Conservation (phyloP, 345 rosid genomes). For the Hibiscus mutabilis region DNA sequence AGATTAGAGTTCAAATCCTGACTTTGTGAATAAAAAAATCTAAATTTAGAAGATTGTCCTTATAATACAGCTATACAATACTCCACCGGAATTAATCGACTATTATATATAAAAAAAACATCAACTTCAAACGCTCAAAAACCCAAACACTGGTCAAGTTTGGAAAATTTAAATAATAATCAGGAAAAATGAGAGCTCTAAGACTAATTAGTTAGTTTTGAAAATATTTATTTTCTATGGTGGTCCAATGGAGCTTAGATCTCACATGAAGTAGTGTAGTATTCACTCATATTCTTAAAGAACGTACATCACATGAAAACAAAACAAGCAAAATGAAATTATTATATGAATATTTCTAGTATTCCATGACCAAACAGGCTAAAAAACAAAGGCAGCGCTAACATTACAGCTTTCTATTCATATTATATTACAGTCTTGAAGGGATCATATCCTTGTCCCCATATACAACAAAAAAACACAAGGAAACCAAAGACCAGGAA, state of each 20-base stretch:
- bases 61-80: no score
- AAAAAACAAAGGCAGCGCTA: neutral
- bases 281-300: conserved; percentile 25
- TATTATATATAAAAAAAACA: no score
- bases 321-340: no score
- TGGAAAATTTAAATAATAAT: neutral
- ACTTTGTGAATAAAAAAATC: no score
- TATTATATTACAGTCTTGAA: neutral
- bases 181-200: neutral
- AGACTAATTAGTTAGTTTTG: no score
- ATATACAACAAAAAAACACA: neutral
- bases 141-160: neutral
- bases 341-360: neutral
- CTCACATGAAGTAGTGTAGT: conserved; percentile 32
- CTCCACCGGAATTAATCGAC: no score
- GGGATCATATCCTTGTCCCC: conserved; percentile 6
- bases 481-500: neutral
- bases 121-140: no score
- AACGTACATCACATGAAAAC: no score
- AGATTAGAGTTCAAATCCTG: no score
- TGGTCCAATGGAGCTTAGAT: conserved; percentile 4
- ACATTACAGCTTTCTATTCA: neutral
- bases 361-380: neutral
- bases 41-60: no score
- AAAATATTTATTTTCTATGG: conserved; percentile 3